Evolutionary conservation across 2,329 filamentous ascomycete species (phyloP).

Genomic region (Fusarium annulatum): DNA sequence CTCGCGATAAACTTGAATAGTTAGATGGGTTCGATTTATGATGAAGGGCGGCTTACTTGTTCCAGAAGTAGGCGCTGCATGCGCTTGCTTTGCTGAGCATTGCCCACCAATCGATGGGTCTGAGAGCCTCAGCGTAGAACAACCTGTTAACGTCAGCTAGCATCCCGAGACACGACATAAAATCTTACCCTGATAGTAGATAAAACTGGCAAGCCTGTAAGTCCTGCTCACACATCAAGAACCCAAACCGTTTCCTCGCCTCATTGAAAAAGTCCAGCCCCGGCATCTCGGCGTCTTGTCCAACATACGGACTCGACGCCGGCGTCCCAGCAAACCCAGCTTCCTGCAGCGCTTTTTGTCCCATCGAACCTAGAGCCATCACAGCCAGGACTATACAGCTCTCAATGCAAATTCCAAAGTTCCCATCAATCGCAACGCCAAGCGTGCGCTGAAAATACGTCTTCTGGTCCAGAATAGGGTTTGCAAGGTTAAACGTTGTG

Average conservation of each 20-base stretch:
- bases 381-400: slow-evolving; percentile 29
- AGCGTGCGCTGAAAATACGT: slow-evolving; percentile 32
- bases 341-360: slow-evolving; percentile 10
- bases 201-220: slow-evolving; percentile 31
- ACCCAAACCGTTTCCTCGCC: slow-evolving; percentile 29
- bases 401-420: slow-evolving; percentile 26
- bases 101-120: slow-evolving; percentile 30
- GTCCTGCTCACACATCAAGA: slow-evolving; percentile 29
- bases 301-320: neutral
- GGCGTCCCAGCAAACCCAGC: slow-evolving; percentile 3
- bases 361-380: slow-evolving; percentile 17
- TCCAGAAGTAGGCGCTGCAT: slow-evolving; percentile 34
- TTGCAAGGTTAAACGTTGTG: slow-evolving; percentile 19
- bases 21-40: rapidly evolving
- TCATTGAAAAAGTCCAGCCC: slow-evolving; percentile 30
- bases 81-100: slow-evolving; percentile 35
- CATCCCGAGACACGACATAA: rapidly evolving
- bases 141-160: neutral
- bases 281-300: neutral
- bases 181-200: slow-evolving; percentile 17
- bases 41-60: neutral
- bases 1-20: neutral
- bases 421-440: slow-evolving; percentile 25
- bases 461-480: slow-evolving; percentile 30
- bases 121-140: slow-evolving; percentile 30